Evolutionary conservation across 192 early-diverging fungal genomes (phyloP), one percentile per base, ranked within the genome.

Genomic region (Backusella liffmaniae): DNA sequence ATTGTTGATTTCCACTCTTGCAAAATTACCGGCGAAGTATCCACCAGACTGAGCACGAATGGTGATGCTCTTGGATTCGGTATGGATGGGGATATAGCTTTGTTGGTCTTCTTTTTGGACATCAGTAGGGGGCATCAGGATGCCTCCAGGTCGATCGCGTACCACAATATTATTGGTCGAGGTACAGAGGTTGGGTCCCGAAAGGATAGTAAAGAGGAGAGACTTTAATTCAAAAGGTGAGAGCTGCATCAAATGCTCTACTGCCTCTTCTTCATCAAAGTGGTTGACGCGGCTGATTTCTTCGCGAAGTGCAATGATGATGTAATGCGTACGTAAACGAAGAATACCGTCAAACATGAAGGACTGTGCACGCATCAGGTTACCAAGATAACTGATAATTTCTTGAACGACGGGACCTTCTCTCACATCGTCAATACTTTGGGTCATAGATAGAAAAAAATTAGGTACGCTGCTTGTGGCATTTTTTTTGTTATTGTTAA

Each of bases 271-370:
- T 78, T 94, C 93, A 73, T 91, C 88, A 76, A 88, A 92, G 8
- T 86, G 86, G 53, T 88, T 86, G 73, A 93, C 83, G 34, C 91
- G 83, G 13, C 90, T 88, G 32, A 96, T 91, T 80, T 96, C 94
- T 70, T 96, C 94, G 15, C 94, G 83, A 80, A 96, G 85, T 10
- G 94, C 94, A 84, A 94, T 91, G 34, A 96, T 89, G 67, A 96
- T 86, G 70, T 90, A 91, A 79, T 94, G 93, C 6, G 90, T 93
- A 12, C 94, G 88, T 15, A 96, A 81, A 29, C 92, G 81, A 82
- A 94, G 88, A 73, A 96, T 94, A 41, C 94, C 94, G 26, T 92
- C 88, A 82, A 96, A 96, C 75, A 94, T 81, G 3, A 68, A 73
- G 0, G 91, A 89, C 12, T 86, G 80, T 3, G 89, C 85, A 30